Evolutionary conservation across 805 yeast genomes (phyloP).

Genomic region (baker's yeast (Saccharomyces cerevisiae)): DNA sequence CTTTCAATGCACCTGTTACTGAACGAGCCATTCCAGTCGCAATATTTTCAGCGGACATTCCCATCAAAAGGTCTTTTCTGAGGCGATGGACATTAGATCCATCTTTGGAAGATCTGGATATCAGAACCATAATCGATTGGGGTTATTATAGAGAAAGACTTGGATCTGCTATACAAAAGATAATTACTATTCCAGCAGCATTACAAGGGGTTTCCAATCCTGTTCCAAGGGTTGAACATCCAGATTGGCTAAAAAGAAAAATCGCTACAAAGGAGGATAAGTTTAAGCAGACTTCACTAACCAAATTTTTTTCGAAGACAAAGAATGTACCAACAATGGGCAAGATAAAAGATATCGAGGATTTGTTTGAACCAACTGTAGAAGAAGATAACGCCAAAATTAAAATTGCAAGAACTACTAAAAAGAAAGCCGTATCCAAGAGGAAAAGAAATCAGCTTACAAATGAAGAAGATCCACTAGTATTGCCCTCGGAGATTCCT

Average conservation of each 20-base stretch:
- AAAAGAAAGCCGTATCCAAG: slow-evolving; percentile 27
- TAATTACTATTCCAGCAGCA: slow-evolving; percentile 95
- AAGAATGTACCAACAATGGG: slow-evolving; percentile 34
- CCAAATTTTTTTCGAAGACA: slow-evolving; percentile 46
- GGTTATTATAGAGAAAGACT: slow-evolving; percentile 81
- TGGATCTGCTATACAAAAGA: slow-evolving; percentile 88
- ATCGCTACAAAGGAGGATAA: slow-evolving; percentile 55
- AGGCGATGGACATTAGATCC: slow-evolving; percentile 84
- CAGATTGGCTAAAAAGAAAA: slow-evolving; percentile 77
- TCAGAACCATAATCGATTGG: slow-evolving; percentile 89
- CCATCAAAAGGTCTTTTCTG: slow-evolving; percentile 62
- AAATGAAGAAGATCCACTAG: slow-evolving; percentile 40
- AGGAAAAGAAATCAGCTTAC: slow-evolving; percentile 29
- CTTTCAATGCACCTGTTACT: slow-evolving; percentile 81
- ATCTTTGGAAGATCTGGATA: slow-evolving; percentile 70
- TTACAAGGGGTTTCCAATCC: slow-evolving; percentile 82
- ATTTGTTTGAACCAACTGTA: slow-evolving; percentile 37
- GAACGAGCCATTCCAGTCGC: slow-evolving; percentile 97
- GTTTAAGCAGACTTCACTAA: slow-evolving; percentile 61
- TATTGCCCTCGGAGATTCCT: slow-evolving; percentile 43
- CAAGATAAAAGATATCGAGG: slow-evolving; percentile 64
- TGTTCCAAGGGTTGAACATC: slow-evolving; percentile 88
- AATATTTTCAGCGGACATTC: slow-evolving; percentile 74
- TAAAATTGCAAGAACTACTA: slow-evolving; percentile 33
- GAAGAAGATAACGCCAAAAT: slow-evolving; percentile 19